Evolutionary conservation across 208 protist genomes (phyloP), one percentile per base, ranked within the genome.

Genomic region (Herpetomonas tarakana): DNA sequence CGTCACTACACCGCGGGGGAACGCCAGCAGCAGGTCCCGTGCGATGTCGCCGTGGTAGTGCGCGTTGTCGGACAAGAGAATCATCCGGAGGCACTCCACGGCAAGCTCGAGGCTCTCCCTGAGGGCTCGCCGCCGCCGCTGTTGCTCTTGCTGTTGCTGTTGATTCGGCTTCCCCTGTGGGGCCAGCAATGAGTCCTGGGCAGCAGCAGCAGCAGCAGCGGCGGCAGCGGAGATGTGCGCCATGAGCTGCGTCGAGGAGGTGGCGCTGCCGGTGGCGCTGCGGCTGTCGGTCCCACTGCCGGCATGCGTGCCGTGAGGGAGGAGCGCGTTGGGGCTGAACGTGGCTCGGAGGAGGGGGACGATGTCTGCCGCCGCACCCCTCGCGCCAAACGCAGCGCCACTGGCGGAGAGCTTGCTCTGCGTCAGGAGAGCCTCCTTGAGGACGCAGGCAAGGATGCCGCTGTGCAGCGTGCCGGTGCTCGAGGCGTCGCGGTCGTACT

Each of bases 21-120:
- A 83, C 12, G 62, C 65, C n/a, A 67, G 39, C 24, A 93, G 74
- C 14, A 93, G 59, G 0, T 58, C 57, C 0, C 64, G 60, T 2
- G 83, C 84, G 28, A 75, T 74, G 38, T 51, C 55, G 14, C 72
- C 80, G 55, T 77, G 69, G 61, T 88, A 92, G 68, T 94, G 88
- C 19, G 85, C 78, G 47, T 78, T 65, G 57, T 94, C 88, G 16
- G 75, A 84, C 21, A 94, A 70, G 28, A 94, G 47, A 47, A 94
- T 81, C 80, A 89, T 91, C 16, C 88, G 84, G 29, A 92, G 54
- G 0, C 73, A 44, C 54, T 92, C 86, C 39, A 82, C 46, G 29
- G 79, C 71, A 9, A 81, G 38, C 54, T 88, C 81, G 12, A 75
- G 38, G 21, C 47, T 22, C 25, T 58, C 55, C 47, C 57, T n/a